A percentile compares a stretch with the other conserved stretches of the same genome.
Conservation (phyloP, 208 protist genomes). For the Entamoeba histolytica region DNA sequence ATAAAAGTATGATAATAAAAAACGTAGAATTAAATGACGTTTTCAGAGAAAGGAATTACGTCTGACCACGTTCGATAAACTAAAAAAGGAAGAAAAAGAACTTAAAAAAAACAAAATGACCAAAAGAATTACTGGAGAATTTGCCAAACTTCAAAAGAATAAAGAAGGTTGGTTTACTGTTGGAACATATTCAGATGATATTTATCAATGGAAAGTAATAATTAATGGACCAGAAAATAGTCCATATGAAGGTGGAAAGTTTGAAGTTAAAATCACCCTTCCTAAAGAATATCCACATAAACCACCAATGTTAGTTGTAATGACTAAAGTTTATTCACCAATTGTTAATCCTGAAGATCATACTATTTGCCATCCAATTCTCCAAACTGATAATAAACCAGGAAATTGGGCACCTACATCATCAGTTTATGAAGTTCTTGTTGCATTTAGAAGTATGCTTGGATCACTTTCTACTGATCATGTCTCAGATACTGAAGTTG, state of each 20-base stretch:
- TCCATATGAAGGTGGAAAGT: constrained; percentile 52
- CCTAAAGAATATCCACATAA: constrained; percentile 15
- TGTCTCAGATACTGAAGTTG: background rate
- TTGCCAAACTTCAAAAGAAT: too few relatives aligned
- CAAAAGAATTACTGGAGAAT: too few relatives aligned
- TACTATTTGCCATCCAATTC: constrained; percentile 13
- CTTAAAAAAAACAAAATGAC: too few relatives aligned
- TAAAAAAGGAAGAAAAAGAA: too few relatives aligned
- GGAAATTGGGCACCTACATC: too few relatives aligned
- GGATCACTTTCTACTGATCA: background rate
- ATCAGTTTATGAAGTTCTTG: too few relatives aligned
- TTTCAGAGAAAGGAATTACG: too few relatives aligned
- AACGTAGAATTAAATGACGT: too few relatives aligned
- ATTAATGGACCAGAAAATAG: constrained; percentile 64
- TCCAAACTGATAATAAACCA: background rate
- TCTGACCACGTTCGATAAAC: too few relatives aligned
- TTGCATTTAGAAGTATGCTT: too few relatives aligned
- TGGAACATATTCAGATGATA: constrained; percentile 65
- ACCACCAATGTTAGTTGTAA: constrained; percentile 10
- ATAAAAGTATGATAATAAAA: too few relatives aligned
- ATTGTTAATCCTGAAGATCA: constrained; percentile 5
- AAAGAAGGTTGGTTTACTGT: constrained; percentile 55
- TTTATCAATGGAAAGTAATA: constrained; percentile 83
- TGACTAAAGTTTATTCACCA: constrained; percentile 12
- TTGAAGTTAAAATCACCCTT: background rate